phyloP scores from a whole-genome alignment of 805 yeast genomes.

The Zygoascus bituminiphila region DNA sequence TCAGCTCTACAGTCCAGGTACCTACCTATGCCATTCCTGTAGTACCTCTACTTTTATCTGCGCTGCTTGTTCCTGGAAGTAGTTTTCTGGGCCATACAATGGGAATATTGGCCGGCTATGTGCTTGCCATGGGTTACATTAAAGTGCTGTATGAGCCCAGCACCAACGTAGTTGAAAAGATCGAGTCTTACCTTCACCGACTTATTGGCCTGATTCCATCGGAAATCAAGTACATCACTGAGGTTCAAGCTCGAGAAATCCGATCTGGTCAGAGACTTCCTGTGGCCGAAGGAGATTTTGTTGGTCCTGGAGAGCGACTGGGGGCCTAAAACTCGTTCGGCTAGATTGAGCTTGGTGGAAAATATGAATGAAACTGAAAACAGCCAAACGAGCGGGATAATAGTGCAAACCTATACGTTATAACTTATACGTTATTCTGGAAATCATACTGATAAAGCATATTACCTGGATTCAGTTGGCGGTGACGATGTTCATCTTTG shows the following conservation, averaged over 20 bases:
- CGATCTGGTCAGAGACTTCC: constrained; percentile 4
- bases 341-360: no score
- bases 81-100: constrained; percentile 69
- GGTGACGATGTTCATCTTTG: no score
- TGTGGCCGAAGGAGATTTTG: not conserved
- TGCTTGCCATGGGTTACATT: constrained; percentile 45
- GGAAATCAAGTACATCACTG: constrained; percentile 49
- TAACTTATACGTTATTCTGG: no score
- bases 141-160: constrained; percentile 53
- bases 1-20: constrained; percentile 29
- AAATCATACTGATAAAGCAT: no score
- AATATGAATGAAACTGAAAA: no score
- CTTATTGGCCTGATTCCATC: constrained; percentile 48
- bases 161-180: constrained; percentile 46
- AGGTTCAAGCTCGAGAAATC: constrained; percentile 45
- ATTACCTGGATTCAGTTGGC: no score
- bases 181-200: constrained; percentile 47
- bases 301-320: not conserved
- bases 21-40: constrained; percentile 60
- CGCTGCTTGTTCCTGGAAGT: constrained; percentile 53
- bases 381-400: no score
- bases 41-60: constrained; percentile 39
- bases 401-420: no score
- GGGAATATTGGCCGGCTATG: constrained; percentile 60
- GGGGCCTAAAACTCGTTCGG: no score